These are phyloP conservation scores for Coelastrella sp. DNA, from an alignment of 139 green algal genomes.

Conservation along the genomic window DNA sequence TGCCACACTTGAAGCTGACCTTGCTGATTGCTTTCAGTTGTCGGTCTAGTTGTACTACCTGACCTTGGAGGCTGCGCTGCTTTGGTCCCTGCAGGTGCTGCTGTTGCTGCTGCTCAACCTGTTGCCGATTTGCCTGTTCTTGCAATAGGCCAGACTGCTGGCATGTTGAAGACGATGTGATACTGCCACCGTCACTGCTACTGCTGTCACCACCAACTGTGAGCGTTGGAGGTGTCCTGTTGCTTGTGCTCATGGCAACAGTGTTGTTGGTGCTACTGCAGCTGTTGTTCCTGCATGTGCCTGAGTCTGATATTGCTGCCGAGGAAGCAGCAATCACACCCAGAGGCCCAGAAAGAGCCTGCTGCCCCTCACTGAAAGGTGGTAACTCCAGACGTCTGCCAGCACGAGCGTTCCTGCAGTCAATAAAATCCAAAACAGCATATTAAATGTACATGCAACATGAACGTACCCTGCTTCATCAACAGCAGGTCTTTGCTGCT, in stretches of 20 bases:
- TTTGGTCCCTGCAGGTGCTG: background rate
- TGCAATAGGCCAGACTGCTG: no score
- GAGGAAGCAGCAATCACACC: slow-evolving; percentile 8
- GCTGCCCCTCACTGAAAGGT: background rate
- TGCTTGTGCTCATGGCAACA: no score
- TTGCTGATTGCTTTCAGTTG: slow-evolving; percentile 35
- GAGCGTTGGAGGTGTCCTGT: no score
- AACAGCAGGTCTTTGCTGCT: no score
- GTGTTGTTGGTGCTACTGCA: slow-evolving; percentile 11
- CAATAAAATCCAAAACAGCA: no score
- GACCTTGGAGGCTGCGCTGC: background rate
- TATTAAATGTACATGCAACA: no score
- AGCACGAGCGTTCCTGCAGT: slow-evolving; percentile 7
- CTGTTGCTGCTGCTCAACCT: slow-evolving; percentile 17
- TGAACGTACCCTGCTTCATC: background rate
- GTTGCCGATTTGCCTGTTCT: no score
- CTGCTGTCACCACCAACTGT: no score
- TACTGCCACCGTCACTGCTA: no score
- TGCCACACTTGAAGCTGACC: slow-evolving; percentile 33
- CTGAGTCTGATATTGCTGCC: slow-evolving; percentile 12
- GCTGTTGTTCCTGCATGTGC: slow-evolving; percentile 4
- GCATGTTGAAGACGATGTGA: no score
- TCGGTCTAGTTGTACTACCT: background rate
- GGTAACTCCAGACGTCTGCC: background rate
- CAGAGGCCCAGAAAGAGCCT: background rate